Base-by-base conservation (phyloP, 306 rosid species). In the Trichosanthes cucumerina region DNA sequence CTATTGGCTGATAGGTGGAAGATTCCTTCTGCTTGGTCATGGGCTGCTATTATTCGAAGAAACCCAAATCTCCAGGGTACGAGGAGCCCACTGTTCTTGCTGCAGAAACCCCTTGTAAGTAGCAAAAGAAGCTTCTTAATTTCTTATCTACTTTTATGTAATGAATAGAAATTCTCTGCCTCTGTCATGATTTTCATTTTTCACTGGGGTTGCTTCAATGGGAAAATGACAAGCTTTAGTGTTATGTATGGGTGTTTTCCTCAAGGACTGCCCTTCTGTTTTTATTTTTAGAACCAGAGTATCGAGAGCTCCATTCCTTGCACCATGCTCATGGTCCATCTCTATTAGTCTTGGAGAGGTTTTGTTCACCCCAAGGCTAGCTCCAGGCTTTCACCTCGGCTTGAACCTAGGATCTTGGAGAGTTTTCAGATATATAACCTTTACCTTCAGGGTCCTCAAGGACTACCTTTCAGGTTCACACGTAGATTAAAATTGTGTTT, bases 31-130 rank as follows among this genome's bases (percentile, higher is more conserved):
- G 44, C 24, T 41, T 41, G 38, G 21, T 74, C 64, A 95, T 95
- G 99, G 99, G 99, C 74, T 91, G 99, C 83, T 63, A 0, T 84
- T 44, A 7, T 28, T 92, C 98, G 46, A 89, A 91, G 87, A 63
- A 80, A 83, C 72, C 33, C 18, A 58, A 78, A 57, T 44, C 68
- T 8, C 93, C 83, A 4, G 92, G 93, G 44, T 88, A 88, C 31
- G 99, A 92, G 81, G 89, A 95, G 12, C 92, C 96, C 9, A 28
- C 79, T 2, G 63, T 87, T 85, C 99, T 95, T 79, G 92, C 99
- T n/a, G 88, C 97, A 23, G 97, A 79, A 84, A 95, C 99, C 64
- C 97, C 96, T 41, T 95, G 99, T 95, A 83, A 91, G 92, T 88
- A 76, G 78, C 33, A 34, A 18, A 31, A 36, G 6, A 12, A 31